Evolutionary conservation across 257 asterid genomes (phyloP).

Genomic region (Echium plantagineum): DNA sequence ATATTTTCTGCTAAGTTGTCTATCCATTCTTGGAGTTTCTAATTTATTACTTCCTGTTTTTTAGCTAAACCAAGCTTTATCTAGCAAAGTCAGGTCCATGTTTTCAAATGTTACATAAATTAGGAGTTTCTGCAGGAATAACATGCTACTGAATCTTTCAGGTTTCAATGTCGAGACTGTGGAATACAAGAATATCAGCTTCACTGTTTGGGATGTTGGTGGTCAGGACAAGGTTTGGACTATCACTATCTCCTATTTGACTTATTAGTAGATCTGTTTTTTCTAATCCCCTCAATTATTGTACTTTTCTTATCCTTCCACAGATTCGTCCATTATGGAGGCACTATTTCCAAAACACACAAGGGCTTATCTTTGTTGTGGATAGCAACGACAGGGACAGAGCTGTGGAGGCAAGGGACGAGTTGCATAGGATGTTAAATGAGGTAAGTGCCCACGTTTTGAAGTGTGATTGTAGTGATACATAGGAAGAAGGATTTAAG

Average conservation of each 20-base stretch:
- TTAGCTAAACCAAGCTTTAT: no score
- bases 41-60: no score
- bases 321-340: slow-evolving; percentile 97
- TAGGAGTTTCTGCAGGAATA: no score
- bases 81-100: no score
- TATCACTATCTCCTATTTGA: background rate
- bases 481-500: slow-evolving; percentile 32
- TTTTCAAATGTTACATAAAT: no score
- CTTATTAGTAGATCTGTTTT: background rate
- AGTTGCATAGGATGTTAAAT: slow-evolving; percentile 83
- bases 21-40: no score
- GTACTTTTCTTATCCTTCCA: background rate
- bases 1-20: no score
- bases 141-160: slow-evolving; percentile 12
- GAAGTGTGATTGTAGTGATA: background rate
- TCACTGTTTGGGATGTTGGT: slow-evolving; percentile 93
- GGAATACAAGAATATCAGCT: slow-evolving; percentile 83
- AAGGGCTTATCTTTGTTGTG: slow-evolving; percentile 83
- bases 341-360: slow-evolving; percentile 92
- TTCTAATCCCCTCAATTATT: background rate
- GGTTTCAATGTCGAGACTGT: slow-evolving; percentile 90
- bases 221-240: slow-evolving; percentile 74
- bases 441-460: no score
- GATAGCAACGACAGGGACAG: slow-evolving; percentile 92
- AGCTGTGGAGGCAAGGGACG: slow-evolving; percentile 83